phyloP scores from a whole-genome alignment of 1,284 basidiomycete genomes.

The Rhodotorula sp. region DNA sequence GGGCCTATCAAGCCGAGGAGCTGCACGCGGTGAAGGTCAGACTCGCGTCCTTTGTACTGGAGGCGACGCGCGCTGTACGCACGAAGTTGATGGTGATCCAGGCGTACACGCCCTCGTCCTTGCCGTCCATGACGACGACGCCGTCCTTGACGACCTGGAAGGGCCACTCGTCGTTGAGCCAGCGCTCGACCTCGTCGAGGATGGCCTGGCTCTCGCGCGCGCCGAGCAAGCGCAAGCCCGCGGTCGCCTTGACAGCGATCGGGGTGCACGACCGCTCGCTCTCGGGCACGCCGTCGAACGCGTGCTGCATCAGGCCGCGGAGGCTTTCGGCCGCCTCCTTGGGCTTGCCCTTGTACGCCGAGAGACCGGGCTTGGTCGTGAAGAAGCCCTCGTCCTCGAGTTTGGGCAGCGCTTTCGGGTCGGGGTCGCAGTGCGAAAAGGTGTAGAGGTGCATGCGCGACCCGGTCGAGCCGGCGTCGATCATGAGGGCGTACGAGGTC shows the following conservation, averaged over 20 bases:
- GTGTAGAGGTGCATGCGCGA: slow-evolving; percentile 98
- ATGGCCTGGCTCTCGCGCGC: slow-evolving; percentile 69
- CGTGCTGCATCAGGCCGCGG: slow-evolving; percentile 77
- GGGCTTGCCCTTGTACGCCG: slow-evolving; percentile 61
- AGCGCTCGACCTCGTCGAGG: slow-evolving; percentile 69
- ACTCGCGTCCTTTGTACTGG: not conserved
- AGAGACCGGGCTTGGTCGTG: slow-evolving; percentile 79
- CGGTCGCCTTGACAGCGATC: slow-evolving; percentile 92
- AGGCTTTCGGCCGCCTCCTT: slow-evolving; percentile 75
- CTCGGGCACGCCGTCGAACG: slow-evolving; percentile 72
- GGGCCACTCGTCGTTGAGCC: slow-evolving; percentile 68
- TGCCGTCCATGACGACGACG: slow-evolving; percentile 93
- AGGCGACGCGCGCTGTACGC: slow-evolving; percentile 7
- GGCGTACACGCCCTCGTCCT: slow-evolving; percentile 78
- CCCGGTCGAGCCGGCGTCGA: slow-evolving; percentile 96
- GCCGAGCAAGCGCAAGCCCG: slow-evolving; percentile 80
- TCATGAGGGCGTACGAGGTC: slow-evolving; percentile 78
- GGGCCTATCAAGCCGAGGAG: slow-evolving; percentile 71
- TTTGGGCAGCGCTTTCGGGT: slow-evolving; percentile 62
- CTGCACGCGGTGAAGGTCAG: slow-evolving; percentile 6
- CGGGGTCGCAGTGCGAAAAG: slow-evolving; percentile 77
- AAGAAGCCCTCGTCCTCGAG: slow-evolving; percentile 95
- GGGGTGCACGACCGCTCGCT: slow-evolving; percentile 74
- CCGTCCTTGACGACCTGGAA: slow-evolving; percentile 68
- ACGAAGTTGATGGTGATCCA: slow-evolving; percentile 97